These are phyloP conservation scores for Raffaelea ambrosiae DNA, from an alignment of 2,329 filamentous ascomycete species.

Conservation along the genomic window DNA sequence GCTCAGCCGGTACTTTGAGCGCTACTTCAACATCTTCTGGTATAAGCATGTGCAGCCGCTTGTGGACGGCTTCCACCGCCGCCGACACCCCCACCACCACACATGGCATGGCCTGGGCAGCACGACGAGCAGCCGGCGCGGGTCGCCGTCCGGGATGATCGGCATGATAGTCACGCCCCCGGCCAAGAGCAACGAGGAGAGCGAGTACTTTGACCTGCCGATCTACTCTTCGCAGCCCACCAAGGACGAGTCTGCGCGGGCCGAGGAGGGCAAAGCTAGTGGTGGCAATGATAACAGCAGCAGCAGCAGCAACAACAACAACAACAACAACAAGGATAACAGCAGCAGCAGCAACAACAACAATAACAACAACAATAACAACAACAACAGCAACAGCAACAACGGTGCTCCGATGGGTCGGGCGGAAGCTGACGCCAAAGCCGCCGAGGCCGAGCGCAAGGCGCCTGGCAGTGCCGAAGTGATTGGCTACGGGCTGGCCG, in stretches of 20 bases:
- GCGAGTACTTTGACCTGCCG: slow-evolving; percentile 7
- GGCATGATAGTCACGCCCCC: not conserved
- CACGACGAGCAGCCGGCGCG: not conserved
- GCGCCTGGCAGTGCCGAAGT: slow-evolving; percentile 24
- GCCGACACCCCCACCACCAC: not conserved
- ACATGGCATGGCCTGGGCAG: not conserved
- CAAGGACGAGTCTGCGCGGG: slow-evolving; percentile 2
- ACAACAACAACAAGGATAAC: not conserved
- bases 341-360: not conserved
- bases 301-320: not conserved
- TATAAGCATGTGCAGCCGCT: slow-evolving; percentile 36
- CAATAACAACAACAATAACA: not conserved
- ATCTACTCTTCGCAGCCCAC: not conserved
- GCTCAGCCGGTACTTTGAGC: slow-evolving; percentile 50
- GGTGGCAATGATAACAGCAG: not conserved
- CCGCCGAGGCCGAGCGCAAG: slow-evolving; percentile 13
- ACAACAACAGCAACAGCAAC: slow-evolving; percentile 10
- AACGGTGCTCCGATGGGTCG: slow-evolving; percentile 13
- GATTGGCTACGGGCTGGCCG: slow-evolving; percentile 68
- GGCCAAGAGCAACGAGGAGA: not conserved
- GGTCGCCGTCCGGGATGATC: no score
- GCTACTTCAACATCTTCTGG: slow-evolving; percentile 45
- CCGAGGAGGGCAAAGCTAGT: slow-evolving; percentile 7
- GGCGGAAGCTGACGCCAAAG: not conserved
- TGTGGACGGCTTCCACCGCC: slow-evolving; percentile 15